Evolutionary conservation across 768 basidiomycete species (phyloP).

Genomic region (Russula ochroleuca): DNA sequence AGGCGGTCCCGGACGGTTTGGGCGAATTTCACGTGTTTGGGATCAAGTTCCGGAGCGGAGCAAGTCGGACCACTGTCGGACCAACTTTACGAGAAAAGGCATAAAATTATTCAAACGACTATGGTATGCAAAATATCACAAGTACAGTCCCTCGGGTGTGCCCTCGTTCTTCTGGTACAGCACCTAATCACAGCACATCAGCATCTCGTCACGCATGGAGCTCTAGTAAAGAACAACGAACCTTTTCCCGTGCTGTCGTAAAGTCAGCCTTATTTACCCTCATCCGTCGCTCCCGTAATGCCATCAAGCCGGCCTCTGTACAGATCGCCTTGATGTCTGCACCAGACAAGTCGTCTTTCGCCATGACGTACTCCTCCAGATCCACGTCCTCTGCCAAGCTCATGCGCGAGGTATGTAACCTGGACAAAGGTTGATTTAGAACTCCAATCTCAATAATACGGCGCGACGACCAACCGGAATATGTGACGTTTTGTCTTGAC

Average conservation of each 20-base stretch:
- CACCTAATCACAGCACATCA: conserved; percentile 43
- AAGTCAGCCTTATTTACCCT: conserved; percentile 90
- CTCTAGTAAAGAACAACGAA: conserved; percentile 33
- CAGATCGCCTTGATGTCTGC: conserved; percentile 99
- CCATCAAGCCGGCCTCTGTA: conserved; percentile 96
- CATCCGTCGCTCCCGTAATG: conserved; percentile 92
- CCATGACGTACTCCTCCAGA: conserved; percentile 91
- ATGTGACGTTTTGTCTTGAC: conserved; percentile 99
- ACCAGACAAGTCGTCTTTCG: conserved; percentile 93
- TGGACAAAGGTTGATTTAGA: conserved; percentile 32
- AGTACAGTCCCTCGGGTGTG: conserved; percentile 83
- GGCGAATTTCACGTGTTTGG: not conserved
- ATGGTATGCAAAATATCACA: conserved; percentile 42
- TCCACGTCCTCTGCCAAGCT: conserved; percentile 83
- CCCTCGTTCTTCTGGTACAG: conserved; percentile 98
- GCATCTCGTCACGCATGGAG: conserved; percentile 19
- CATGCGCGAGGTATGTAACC: conserved; percentile 94
- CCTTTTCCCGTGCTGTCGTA: conserved; percentile 89
- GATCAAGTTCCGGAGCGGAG: not conserved
- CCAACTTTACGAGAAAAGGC: not conserved
- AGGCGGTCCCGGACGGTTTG: not conserved
- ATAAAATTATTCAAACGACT: conserved; percentile 19
- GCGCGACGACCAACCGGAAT: conserved; percentile 59
- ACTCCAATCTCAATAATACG: not conserved
- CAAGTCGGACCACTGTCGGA: not conserved